Conservation (phyloP, 768 basidiomycete species). For the Tremella fuciformis region DNA sequence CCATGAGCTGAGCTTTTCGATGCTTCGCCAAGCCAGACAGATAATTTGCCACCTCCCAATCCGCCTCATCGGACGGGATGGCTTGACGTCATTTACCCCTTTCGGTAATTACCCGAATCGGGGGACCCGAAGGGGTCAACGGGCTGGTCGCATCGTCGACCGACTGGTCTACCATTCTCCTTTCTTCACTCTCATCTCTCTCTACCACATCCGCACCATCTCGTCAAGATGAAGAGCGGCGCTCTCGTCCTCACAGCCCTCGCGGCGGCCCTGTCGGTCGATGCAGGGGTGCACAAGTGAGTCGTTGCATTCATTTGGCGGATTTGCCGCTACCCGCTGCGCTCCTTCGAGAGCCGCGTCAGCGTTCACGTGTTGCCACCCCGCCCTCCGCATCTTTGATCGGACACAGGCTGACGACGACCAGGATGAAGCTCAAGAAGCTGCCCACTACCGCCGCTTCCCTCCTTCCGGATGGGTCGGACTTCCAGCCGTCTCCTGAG, state of each 20-base stretch:
- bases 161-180: neutral
- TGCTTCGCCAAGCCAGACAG: too few species aligned
- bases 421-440: slow-evolving; percentile 85
- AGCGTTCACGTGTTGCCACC: slow-evolving; percentile 44
- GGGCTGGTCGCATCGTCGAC: too few species aligned
- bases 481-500: slow-evolving; percentile 53
- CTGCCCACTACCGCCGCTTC: slow-evolving; percentile 56
- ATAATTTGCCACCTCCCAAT: neutral
- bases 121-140: too few species aligned
- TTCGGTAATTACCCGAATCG: slow-evolving; percentile 10
- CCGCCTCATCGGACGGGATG: neutral
- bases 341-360: too few species aligned
- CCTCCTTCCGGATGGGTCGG: slow-evolving; percentile 59
- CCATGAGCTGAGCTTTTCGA: too few species aligned
- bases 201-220: neutral
- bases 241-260: slow-evolving; percentile 45
- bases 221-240: slow-evolving; percentile 42
- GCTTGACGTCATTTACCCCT: slow-evolving; percentile 18
- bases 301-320: slow-evolving; percentile 14
- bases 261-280: slow-evolving; percentile 44
- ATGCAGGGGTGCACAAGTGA: slow-evolving; percentile 52
- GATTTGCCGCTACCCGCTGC: neutral
- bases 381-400: slow-evolving; percentile 7
- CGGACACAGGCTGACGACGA: slow-evolving; percentile 6
- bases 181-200: slow-evolving; percentile 8